Percentiles rank a stretch among this genome's conserved stretches.
Conservation (phyloP, 768 basidiomycete genomes). For the Pholiota microspora region DNA sequence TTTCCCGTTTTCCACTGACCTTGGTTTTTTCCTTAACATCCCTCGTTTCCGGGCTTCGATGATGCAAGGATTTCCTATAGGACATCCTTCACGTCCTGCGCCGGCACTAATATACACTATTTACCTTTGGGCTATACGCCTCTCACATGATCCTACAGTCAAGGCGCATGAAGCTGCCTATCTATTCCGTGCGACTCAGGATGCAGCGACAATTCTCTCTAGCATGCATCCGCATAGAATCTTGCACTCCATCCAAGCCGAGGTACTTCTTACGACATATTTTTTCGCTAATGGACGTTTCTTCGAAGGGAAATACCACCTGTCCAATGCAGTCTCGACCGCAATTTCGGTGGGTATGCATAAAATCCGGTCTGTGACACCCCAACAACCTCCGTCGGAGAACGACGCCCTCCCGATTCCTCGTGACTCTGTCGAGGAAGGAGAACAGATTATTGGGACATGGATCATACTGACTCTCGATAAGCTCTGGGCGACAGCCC, state of each 20-base stretch:
- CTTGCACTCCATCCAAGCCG: slow-evolving; percentile 50
- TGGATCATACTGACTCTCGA: slow-evolving; percentile 36
- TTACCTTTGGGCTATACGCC: slow-evolving; percentile 36
- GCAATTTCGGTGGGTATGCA: slow-evolving; percentile 36
- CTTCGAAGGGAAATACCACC: slow-evolving; percentile 44
- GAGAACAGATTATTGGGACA: slow-evolving; percentile 33
- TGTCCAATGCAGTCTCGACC: slow-evolving; percentile 35
- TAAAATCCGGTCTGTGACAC: slow-evolving; percentile 24
- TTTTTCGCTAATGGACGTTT: slow-evolving; percentile 50
- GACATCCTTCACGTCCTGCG: slow-evolving; percentile 33
- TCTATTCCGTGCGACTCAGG: slow-evolving; percentile 41
- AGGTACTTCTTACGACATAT: slow-evolving; percentile 54
- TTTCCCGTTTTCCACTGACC: slow-evolving; percentile 43
- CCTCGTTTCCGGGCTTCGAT: slow-evolving; percentile 41
- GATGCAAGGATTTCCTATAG: slow-evolving; percentile 26
- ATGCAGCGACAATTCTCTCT: slow-evolving; percentile 35
- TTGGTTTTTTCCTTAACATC: slow-evolving; percentile 58
- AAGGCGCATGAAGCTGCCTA: slow-evolving; percentile 30
- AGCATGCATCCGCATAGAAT: slow-evolving; percentile 37
- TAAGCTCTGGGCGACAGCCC: slow-evolving; percentile 41
- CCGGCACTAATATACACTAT: slow-evolving; percentile 37
- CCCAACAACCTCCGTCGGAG: slow-evolving; percentile 3
- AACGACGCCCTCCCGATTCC: slow-evolving; percentile 21
- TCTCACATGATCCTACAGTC: slow-evolving; percentile 28
- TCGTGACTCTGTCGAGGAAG: slow-evolving; percentile 30